Conservation (phyloP, 202 grass and related monocot genomes). For the Bolboschoenoplectus hybrid region DNA sequence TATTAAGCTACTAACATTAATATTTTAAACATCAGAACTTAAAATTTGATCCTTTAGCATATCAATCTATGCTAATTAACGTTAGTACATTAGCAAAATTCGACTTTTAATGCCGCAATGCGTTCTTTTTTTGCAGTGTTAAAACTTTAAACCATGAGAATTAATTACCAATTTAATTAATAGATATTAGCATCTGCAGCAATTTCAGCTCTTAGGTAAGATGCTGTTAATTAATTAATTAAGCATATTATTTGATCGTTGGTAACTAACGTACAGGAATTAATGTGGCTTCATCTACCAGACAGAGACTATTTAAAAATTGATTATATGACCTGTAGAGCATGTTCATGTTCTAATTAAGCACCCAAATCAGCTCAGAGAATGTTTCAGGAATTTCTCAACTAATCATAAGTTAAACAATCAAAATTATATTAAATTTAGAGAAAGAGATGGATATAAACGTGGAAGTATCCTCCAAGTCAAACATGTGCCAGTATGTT, state of each 20-base stretch:
- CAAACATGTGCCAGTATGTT: background rate
- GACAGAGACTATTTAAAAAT: background rate
- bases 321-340: background rate
- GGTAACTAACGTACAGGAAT: background rate
- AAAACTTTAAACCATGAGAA: no score
- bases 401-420: slow-evolving; percentile 16
- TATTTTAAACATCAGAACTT: no score
- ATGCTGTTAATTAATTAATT: background rate
- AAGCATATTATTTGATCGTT: slow-evolving; percentile 5
- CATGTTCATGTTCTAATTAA: slow-evolving; percentile 20
- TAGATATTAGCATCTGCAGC: background rate
- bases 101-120: no score
- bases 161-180: no score
- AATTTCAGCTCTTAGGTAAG: background rate
- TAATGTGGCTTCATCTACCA: background rate
- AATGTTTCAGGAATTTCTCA: slow-evolving; percentile 5
- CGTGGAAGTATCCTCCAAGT: background rate
- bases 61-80: no score
- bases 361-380: background rate
- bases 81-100: no score
- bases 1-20: no score
- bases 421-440: slow-evolving; percentile 13
- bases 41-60: no score
- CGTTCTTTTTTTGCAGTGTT: no score
- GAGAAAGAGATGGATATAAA: background rate